Base-by-base conservation (phyloP, 2,329 filamentous ascomycete genomes). In the Phialocephala subalpina region DNA sequence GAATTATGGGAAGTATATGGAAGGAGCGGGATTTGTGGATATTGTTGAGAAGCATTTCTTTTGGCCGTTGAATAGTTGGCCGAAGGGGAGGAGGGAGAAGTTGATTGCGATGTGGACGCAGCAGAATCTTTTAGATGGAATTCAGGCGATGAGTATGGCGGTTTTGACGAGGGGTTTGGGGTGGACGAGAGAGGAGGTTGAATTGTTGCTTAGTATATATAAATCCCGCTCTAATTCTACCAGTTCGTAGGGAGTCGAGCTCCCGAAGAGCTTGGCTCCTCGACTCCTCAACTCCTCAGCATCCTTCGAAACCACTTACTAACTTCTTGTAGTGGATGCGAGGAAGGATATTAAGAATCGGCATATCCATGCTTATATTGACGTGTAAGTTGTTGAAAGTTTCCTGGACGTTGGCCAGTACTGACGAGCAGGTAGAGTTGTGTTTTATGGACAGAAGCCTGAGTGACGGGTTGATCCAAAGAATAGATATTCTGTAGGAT, bases 41-140 rank as follows among this genome's bases (percentile, higher is more conserved):
- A 73, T 83, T 5, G 72, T 73, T 7, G 77, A 80, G 29, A 72
- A 74, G 27, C 73, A 77, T 9, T 77, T 80, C 67, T 82, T 84
- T 71, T 75, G 85, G 7, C 84, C 84, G 0, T 78, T 83, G 7
- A 82, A 81, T 16, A 73, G 76, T 0, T 86, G 84, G 84, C 77
- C 83, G 0, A 79, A 75, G 57, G 80, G 86, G 58, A 74, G 78
- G 20, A 80, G 74, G 14, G 82, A 80, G 66, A 77, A 81, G 60
- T 78, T 84, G 63, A 83, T 75, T 58, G 33, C 22, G 36, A 4
- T 36, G 27, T 57, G 53, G 53, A 33, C 9, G 8, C 11, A 57
- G 29, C 27, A 57, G 53, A 57, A 57, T 29, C 62, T 65, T 2
- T 40, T 72, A 12, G 56, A 65, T 27, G 70, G n/a, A 11, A 58